Evolutionary conservation across 805 yeast genomes (phyloP).

Genomic region (Sugiyamaella valdiviana): DNA sequence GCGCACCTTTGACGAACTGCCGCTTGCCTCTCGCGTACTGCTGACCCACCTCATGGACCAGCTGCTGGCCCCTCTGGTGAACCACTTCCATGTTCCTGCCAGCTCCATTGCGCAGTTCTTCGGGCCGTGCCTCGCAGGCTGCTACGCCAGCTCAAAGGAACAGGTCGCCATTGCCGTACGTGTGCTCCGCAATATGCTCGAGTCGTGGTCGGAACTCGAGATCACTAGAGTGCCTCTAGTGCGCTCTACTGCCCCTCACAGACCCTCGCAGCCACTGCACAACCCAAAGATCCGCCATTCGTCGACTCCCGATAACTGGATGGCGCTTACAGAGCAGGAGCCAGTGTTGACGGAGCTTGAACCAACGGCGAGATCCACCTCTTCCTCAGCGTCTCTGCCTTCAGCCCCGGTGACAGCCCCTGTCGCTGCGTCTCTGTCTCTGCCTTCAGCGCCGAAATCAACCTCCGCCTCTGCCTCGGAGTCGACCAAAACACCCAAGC

Average conservation of each 20-base stretch:
- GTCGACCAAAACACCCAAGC: background rate
- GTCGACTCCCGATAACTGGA: background rate
- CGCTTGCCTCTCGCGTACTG: constrained; percentile 23
- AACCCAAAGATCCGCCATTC: background rate
- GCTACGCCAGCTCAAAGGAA: constrained; percentile 33
- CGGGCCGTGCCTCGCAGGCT: background rate
- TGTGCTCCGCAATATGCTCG: constrained; percentile 47
- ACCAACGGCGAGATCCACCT: too few relatives aligned
- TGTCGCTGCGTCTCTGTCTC: too few relatives aligned
- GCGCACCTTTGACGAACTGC: constrained; percentile 23
- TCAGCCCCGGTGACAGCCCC: too few relatives aligned
- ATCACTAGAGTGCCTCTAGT: background rate
- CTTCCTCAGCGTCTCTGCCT: too few relatives aligned
- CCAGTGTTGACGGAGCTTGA: too few relatives aligned
- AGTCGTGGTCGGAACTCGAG: constrained; percentile 38
- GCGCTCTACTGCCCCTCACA: background rate
- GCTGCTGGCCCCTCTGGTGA: background rate
- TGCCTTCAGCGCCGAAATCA: too few relatives aligned
- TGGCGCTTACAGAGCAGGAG: too few relatives aligned
- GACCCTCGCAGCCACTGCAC: background rate
- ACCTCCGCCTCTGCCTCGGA: background rate
- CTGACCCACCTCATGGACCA: background rate
- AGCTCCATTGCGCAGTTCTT: background rate
- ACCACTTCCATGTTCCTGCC: background rate
- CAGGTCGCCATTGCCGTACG: constrained; percentile 46